A percentile compares a stretch with the other conserved stretches of the same genome.
Conservation (phyloP, 2,329 filamentous ascomycete species). For the Gnomoniopsis smithogilvyi region DNA sequence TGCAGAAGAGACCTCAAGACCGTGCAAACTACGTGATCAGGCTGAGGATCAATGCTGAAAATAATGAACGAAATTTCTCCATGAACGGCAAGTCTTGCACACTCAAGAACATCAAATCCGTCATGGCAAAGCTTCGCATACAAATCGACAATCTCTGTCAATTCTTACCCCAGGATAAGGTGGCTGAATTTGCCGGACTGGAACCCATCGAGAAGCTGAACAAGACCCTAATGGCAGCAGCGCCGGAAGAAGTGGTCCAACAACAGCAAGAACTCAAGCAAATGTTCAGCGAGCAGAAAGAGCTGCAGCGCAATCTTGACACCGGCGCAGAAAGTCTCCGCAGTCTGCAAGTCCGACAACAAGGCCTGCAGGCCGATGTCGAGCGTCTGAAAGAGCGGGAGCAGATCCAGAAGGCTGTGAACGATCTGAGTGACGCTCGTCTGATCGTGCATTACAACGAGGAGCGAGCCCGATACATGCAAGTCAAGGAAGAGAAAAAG, state of each 20-base stretch:
- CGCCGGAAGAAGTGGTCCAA: slow-evolving; percentile 72
- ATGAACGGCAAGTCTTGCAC: slow-evolving; percentile 64
- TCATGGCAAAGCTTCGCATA: slow-evolving; percentile 74
- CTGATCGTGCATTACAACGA: slow-evolving; percentile 64
- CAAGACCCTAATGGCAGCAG: slow-evolving; percentile 86
- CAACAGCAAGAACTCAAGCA: slow-evolving; percentile 75
- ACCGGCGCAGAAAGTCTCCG: slow-evolving; percentile 60
- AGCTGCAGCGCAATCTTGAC: slow-evolving; percentile 54
- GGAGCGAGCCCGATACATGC: slow-evolving; percentile 42
- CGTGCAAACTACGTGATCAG: slow-evolving; percentile 68
- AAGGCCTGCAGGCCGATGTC: slow-evolving; percentile 74
- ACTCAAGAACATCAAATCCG: slow-evolving; percentile 61
- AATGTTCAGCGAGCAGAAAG: slow-evolving; percentile 67
- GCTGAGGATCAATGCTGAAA: slow-evolving; percentile 75
- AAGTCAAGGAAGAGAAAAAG: slow-evolving; percentile 54
- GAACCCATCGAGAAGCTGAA: slow-evolving; percentile 77
- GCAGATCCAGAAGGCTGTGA: slow-evolving; percentile 61
- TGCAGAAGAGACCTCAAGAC: slow-evolving; percentile 62
- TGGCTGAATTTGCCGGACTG: slow-evolving; percentile 87
- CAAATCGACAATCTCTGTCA: slow-evolving; percentile 98
- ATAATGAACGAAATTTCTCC: slow-evolving; percentile 76
- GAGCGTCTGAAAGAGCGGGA: slow-evolving; percentile 76
- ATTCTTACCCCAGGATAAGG: slow-evolving; percentile 92
- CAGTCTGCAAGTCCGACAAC: slow-evolving; percentile 69
- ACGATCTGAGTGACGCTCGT: slow-evolving; percentile 61